Evolutionary conservation across 177 flowering plant species (phyloP).

Genomic region (Vitis hybrid): DNA sequence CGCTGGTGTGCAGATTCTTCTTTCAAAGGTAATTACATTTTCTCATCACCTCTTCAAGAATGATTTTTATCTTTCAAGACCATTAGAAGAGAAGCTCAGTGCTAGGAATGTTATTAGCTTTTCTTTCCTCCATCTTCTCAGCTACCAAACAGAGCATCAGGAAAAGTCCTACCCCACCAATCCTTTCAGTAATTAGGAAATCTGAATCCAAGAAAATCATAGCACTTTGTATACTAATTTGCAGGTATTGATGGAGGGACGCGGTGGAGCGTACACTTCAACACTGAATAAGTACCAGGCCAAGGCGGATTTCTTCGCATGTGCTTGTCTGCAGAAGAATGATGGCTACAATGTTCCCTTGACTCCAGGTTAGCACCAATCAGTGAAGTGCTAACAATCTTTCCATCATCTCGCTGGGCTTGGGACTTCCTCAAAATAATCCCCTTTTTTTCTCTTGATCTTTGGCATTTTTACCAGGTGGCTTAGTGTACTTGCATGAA

Average conservation of each 20-base stretch:
- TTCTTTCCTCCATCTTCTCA: no score
- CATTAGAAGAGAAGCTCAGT: no score
- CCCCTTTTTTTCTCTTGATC: not conserved
- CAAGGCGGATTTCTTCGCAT: slow-evolving; percentile 82
- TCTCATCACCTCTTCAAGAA: no score
- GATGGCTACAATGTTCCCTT: slow-evolving; percentile 64
- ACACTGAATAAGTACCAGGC: slow-evolving; percentile 75
- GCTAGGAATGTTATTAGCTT: no score
- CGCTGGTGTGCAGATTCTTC: slow-evolving; percentile 86
- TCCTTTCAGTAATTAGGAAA: no score
- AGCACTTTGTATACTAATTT: not conserved
- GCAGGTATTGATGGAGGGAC: slow-evolving; percentile 69
- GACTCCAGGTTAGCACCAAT: slow-evolving; percentile 63
- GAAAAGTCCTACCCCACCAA: no score
- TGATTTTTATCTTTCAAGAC: no score
- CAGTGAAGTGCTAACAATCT: not conserved
- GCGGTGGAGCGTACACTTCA: slow-evolving; percentile 48
- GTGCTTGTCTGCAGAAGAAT: slow-evolving; percentile 83
- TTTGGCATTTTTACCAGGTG: slow-evolving; percentile 44
- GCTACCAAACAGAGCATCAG: no score
- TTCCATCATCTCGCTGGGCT: no score
- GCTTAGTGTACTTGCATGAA: slow-evolving; percentile 61
- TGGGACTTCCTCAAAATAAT: no score
- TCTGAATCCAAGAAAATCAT: no score
- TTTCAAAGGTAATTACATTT: slow-evolving; percentile 55